phyloP scores from a whole-genome alignment of 805 yeast species.

The Myxozyma kluyveri region DNA sequence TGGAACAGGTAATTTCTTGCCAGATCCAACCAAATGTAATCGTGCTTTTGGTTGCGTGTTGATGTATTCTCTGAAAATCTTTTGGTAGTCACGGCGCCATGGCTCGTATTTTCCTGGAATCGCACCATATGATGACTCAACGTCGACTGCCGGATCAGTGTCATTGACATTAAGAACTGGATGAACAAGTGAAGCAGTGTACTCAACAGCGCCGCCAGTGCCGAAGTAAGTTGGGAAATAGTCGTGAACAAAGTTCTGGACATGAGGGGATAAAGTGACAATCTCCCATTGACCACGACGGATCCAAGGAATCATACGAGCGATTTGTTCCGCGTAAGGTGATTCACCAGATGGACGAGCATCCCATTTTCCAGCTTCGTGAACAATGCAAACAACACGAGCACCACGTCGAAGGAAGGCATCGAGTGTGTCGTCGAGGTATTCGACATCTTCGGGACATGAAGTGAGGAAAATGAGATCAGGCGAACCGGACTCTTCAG shows the following conservation, averaged over 20 bases:
- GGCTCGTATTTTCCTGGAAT: conserved; percentile 30
- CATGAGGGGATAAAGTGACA: conserved; percentile 26
- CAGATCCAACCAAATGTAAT: conserved; percentile 27
- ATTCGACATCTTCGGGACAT: conserved; percentile 26
- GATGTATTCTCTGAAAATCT: conserved; percentile 21
- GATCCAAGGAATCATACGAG: conserved; percentile 27
- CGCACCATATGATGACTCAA: conserved; percentile 16
- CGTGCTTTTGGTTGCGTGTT: conserved; percentile 9
- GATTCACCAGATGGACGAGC: conserved; percentile 2
- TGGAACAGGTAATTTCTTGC: conserved; percentile 14
- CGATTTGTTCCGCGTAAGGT: conserved; percentile 21
- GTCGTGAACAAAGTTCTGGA: conserved; percentile 14
- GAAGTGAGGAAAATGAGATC: conserved; percentile 24
- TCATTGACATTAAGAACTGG: conserved; percentile 19
- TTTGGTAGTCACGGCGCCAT: conserved; percentile 26
- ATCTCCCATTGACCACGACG: conserved; percentile 25
- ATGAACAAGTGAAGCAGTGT: conserved; percentile 20
- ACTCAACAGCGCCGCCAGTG: conserved; percentile 12
- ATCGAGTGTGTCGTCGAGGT: conserved; percentile 12
- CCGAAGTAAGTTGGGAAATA: conserved; percentile 22
- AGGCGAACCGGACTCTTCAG: conserved; percentile 2
- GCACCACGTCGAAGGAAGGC: conserved; percentile 14
- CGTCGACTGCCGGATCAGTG: conserved; percentile 8
- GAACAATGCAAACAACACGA: conserved; percentile 27
- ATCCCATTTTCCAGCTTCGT: conserved; percentile 28